These are phyloP conservation scores for Colletotrichum plurivorum DNA, from an alignment of 2,329 filamentous ascomycete species.

Conservation along the genomic window DNA sequence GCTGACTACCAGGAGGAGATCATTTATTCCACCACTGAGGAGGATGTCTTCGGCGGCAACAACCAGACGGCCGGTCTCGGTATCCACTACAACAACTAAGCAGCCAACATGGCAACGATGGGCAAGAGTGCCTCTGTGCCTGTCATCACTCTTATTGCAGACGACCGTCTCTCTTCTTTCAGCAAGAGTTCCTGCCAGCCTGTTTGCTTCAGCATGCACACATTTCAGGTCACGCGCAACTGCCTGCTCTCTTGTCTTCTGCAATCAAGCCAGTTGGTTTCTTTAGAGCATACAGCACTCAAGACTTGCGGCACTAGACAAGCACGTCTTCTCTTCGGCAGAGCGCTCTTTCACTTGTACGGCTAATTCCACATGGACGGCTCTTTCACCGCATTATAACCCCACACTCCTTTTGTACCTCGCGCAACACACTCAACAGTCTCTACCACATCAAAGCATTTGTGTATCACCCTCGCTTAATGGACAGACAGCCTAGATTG, in stretches of 20 bases:
- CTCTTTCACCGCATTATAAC: not conserved
- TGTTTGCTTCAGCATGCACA: no score
- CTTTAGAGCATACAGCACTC: no score
- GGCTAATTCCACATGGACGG: conserved; percentile 3
- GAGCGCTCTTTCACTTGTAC: conserved; percentile 7
- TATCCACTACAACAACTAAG: not conserved
- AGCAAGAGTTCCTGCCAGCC: no score
- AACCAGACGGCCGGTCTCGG: not conserved
- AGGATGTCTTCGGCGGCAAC: not conserved
- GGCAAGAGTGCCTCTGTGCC: no score
- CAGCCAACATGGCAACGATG: not conserved
- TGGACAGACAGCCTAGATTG: conserved; percentile 29
- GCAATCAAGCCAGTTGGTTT: no score
- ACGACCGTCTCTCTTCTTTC: no score
- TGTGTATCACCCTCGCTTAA: conserved; percentile 14
- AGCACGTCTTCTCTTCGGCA: no score
- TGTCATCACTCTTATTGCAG: no score
- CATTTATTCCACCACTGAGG: not conserved
- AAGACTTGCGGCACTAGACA: no score
- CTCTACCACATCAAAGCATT: not conserved
- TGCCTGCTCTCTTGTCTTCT: no score
- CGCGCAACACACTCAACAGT: not conserved
- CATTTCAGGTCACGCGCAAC: no score
- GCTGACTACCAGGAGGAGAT: not conserved
- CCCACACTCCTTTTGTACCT: conserved; percentile 4